These are phyloP conservation scores for Acmispon strigosus DNA, from an alignment of 306 rosid genomes.

Conservation along the genomic window DNA sequence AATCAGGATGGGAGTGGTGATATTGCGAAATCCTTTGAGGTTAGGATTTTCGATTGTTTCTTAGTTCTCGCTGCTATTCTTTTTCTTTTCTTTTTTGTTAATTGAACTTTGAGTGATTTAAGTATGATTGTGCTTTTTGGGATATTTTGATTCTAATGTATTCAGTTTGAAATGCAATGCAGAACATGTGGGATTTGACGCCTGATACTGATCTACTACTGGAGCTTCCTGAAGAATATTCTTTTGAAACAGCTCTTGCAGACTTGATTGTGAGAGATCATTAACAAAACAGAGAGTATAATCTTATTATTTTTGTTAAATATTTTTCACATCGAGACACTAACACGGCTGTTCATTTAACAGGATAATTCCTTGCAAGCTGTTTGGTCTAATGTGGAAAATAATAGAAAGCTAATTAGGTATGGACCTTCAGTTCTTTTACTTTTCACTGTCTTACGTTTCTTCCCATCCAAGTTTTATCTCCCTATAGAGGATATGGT, in stretches of 20 bases:
- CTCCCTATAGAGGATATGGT: too few relatives aligned
- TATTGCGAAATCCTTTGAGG: constrained; percentile 31
- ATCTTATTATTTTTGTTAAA: neutral
- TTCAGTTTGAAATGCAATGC: constrained; percentile 6
- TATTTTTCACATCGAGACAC: neutral
- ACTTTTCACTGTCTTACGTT: too few relatives aligned
- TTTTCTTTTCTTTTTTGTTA: neutral
- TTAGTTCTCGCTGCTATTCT: neutral
- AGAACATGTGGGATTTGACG: constrained; percentile 76
- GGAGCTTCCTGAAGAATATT: constrained; percentile 55
- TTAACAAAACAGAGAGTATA: neutral
- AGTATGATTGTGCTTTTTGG: neutral
- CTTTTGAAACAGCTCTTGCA: constrained; percentile 56
- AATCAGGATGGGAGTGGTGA: constrained; percentile 31
- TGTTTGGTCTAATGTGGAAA: constrained; percentile 40
- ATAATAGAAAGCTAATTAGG: constrained; percentile 35
- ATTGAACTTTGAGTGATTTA: neutral
- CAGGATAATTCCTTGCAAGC: constrained; percentile 78
- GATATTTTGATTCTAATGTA: neutral
- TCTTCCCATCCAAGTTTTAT: too few relatives aligned
- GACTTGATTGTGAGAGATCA: constrained; percentile 56
- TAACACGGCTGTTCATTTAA: constrained; percentile 6
- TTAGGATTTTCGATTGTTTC: neutral
- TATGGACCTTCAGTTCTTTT: neutral
- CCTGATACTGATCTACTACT: constrained; percentile 43